These are phyloP conservation scores for Eudorina sp. DNA, from an alignment of 139 green algal species.

Conservation along the genomic window DNA sequence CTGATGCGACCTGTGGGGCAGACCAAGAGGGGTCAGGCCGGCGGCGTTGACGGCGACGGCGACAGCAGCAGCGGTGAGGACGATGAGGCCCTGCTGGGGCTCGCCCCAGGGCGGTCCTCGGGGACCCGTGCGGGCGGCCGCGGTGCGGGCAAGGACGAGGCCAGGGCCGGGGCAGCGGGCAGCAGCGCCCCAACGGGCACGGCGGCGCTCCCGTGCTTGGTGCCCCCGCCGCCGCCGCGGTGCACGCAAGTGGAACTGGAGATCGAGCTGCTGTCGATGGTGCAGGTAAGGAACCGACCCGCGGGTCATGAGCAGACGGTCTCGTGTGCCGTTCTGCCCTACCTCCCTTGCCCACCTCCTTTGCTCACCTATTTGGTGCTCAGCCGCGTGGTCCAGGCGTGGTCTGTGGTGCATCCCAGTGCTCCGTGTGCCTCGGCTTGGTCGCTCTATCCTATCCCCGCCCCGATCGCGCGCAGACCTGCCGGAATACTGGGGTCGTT, in stretches of 20 bases:
- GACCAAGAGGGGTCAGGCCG: neutral
- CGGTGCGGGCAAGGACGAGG: neutral
- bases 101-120: neutral
- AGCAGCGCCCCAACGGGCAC: neutral
- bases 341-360: no score
- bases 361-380: no score
- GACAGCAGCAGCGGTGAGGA: constrained; percentile 17
- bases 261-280: constrained; percentile 67
- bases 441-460: no score
- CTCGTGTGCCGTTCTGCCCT: no score
- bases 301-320: neutral
- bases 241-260: constrained; percentile 70
- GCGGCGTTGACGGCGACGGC: constrained; percentile 25
- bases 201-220: constrained; percentile 10
- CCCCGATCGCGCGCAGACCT: no score
- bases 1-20: constrained; percentile 44
- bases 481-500: no score
- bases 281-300: constrained; percentile 70
- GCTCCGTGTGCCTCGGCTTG: no score
- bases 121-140: neutral
- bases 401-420: no score
- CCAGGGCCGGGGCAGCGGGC: neutral
- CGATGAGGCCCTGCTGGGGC: neutral
- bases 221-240: constrained; percentile 51
- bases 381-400: no score